Conservation (phyloP, 495 filamentous ascomycete genomes). For the Astrothelium macrocarpum region DNA sequence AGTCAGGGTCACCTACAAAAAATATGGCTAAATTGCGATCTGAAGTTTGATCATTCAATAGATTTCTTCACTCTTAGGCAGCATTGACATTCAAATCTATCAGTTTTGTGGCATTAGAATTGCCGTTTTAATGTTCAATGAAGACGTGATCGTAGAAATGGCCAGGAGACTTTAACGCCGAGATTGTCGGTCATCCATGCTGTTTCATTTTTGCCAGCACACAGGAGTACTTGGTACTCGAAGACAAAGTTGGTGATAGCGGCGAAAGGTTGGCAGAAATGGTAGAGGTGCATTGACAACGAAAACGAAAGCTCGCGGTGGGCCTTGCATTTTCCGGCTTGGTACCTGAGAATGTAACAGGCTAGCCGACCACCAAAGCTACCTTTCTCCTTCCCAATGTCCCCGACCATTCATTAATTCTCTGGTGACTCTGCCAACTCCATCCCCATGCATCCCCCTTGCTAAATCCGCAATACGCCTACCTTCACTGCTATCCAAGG, state of each 20-base stretch:
- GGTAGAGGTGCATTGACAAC: neutral
- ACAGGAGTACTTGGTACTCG: too few relatives aligned
- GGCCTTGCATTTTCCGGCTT: constrained; percentile 2
- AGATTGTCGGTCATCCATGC: too few relatives aligned
- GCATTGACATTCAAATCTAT: neutral
- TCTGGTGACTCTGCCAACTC: too few relatives aligned
- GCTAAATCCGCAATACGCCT: neutral
- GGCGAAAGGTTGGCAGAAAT: constrained; percentile 1
- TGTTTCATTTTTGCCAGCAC: too few relatives aligned
- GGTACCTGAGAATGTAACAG: neutral
- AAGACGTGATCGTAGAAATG: too few relatives aligned
- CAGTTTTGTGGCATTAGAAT: neutral
- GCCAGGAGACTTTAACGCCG: too few relatives aligned
- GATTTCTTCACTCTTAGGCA: constrained; percentile 1
- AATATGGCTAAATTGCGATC: constrained; percentile 1
- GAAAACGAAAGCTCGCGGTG: constrained; percentile 2
- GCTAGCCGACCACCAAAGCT: neutral
- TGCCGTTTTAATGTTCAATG: too few relatives aligned
- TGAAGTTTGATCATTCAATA: constrained; percentile 5
- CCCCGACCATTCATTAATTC: neutral
- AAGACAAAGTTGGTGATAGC: constrained; percentile 2
- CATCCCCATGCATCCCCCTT: neutral
- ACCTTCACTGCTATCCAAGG: neutral
- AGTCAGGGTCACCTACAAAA: constrained; percentile 6
- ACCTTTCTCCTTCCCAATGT: neutral